Evolutionary conservation across 768 basidiomycete species (phyloP).

Genomic region (Pholiota microspora): DNA sequence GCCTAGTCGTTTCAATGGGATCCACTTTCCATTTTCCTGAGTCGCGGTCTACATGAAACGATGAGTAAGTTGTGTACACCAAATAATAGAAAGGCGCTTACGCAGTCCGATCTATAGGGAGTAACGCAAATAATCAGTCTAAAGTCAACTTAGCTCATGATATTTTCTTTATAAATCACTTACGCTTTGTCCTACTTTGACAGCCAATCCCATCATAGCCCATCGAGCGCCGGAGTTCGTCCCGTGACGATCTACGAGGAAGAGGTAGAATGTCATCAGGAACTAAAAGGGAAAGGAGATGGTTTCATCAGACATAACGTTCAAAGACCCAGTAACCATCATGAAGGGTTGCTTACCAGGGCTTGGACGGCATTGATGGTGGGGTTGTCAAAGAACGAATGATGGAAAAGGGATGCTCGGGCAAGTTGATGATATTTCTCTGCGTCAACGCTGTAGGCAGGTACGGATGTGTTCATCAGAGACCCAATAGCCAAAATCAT

Average conservation of each 20-base stretch:
- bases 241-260: slow-evolving; percentile 67
- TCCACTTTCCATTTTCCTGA: slow-evolving; percentile 69
- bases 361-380: slow-evolving; percentile 68
- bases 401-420: slow-evolving; percentile 61
- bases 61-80: slow-evolving; percentile 3
- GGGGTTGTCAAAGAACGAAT: slow-evolving; percentile 65
- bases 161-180: slow-evolving; percentile 28
- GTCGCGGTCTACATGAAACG: slow-evolving; percentile 52
- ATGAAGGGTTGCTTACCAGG: slow-evolving; percentile 40
- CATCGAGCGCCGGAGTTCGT: slow-evolving; percentile 62
- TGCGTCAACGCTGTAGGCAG: slow-evolving; percentile 63
- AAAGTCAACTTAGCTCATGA: background rate
- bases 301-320: background rate
- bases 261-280: slow-evolving; percentile 70
- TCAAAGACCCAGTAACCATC: background rate
- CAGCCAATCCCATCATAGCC: slow-evolving; percentile 67
- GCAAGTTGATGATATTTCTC: slow-evolving; percentile 71
- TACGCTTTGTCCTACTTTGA: slow-evolving; percentile 71
- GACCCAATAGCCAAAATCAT: slow-evolving; percentile 67
- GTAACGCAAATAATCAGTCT: slow-evolving; percentile 2
- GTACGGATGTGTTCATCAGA: slow-evolving; percentile 53
- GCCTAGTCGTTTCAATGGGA: slow-evolving; percentile 51
- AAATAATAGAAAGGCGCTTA: slow-evolving; percentile 29
- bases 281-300: slow-evolving; percentile 35
- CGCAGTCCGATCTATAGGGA: slow-evolving; percentile 61